Conservation (phyloP, 352 stramenopile species). For the Elongisporangium undulatum region DNA sequence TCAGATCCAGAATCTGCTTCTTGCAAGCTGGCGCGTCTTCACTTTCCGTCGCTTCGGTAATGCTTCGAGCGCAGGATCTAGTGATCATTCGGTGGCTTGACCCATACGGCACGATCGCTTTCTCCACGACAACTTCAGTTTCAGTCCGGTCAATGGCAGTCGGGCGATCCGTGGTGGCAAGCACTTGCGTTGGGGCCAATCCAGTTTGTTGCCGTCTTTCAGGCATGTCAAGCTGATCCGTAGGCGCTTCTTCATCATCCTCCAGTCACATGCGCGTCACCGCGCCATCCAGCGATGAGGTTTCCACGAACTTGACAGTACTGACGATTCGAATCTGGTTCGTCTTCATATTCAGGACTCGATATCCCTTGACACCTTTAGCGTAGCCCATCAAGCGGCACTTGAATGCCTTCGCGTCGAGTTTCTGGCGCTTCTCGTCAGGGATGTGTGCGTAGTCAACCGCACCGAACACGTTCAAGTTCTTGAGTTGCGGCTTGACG, state of each 20-base stretch:
- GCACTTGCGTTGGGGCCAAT: too few species aligned
- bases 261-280: too few species aligned
- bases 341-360: slow-evolving; percentile 3
- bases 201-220: too few species aligned
- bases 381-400: slow-evolving; percentile 21
- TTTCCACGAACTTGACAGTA: not conserved
- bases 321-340: slow-evolving; percentile 1
- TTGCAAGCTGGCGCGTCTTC: slow-evolving; percentile 3
- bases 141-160: too few species aligned
- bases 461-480: slow-evolving; percentile 11
- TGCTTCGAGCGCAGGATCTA: not conserved
- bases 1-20: slow-evolving; percentile 1
- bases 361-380: slow-evolving; percentile 15
- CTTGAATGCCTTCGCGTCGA: slow-evolving; percentile 13
- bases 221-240: too few species aligned
- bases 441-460: slow-evolving; percentile 11
- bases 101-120: slow-evolving; percentile 3
- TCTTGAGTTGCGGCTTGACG: slow-evolving; percentile 7
- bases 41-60: slow-evolving; percentile 4
- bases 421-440: slow-evolving; percentile 10
- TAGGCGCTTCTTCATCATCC: too few species aligned
- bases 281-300: too few species aligned
- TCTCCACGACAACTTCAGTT: not conserved
- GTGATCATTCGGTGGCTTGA: slow-evolving; percentile 6
- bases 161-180: too few species aligned